Percentiles rank a stretch among this genome's conserved stretches.
phyloP scores from a whole-genome alignment of 169 alveolate genomes.

The Plasmodium vinckei region DNA sequence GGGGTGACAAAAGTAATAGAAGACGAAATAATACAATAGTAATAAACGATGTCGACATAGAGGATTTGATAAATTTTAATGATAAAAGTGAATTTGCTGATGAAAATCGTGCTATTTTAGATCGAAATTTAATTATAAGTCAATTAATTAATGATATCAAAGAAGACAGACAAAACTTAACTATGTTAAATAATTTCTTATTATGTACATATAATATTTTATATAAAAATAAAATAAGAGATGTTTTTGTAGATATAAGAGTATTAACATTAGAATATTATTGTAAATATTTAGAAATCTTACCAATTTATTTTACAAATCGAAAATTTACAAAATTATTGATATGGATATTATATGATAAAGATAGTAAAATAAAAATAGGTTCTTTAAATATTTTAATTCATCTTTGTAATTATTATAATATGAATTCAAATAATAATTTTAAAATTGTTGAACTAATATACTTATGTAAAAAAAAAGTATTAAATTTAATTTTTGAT shows the following conservation, averaged over 20 bases:
- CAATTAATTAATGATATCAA: constrained; percentile 60
- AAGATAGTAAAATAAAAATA: constrained; percentile 55
- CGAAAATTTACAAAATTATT: constrained; percentile 64
- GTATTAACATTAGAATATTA: constrained; percentile 50
- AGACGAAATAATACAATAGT: constrained; percentile 1
- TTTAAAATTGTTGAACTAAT: constrained; percentile 67
- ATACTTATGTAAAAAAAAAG: constrained; percentile 60
- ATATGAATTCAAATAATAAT: constrained; percentile 23
- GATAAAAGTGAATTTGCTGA: constrained; percentile 11
- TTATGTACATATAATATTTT: constrained; percentile 50
- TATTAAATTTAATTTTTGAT: constrained; percentile 68
- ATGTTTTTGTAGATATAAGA: constrained; percentile 66
- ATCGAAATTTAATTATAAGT: constrained; percentile 65
- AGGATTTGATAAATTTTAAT: constrained; percentile 42
- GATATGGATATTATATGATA: constrained; percentile 73
- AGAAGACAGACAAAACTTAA: constrained; percentile 69
- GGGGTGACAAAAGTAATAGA: constrained; percentile 6
- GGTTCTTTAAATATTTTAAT: constrained; percentile 22
- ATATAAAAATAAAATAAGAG: constrained; percentile 68
- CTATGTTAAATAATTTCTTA: constrained; percentile 65
- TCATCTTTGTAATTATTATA: constrained; percentile 59
- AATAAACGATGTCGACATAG: constrained; percentile 20
- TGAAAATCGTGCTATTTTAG: constrained; percentile 20
- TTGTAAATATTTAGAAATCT: constrained; percentile 21
- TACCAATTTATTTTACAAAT: constrained; percentile 50